Percentiles rank a stretch among this genome's conserved stretches.
These are phyloP conservation scores for Cutaneotrichosporon sp. DNA, from an alignment of 1,284 basidiomycete genomes.

Conservation along the genomic window DNA sequence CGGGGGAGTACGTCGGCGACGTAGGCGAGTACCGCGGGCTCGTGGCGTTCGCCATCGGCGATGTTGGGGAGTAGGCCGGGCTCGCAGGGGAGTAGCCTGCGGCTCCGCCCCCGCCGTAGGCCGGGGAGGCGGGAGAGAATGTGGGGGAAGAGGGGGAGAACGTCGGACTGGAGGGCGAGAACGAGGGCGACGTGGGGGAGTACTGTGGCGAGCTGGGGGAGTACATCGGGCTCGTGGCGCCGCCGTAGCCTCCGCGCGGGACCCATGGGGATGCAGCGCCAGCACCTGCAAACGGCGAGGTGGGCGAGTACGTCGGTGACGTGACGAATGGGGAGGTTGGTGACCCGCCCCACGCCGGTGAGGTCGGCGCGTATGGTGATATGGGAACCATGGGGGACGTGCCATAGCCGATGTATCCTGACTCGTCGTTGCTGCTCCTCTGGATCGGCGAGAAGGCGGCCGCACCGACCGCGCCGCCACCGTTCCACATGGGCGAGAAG, in stretches of 20 bases:
- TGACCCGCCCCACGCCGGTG: slow-evolving; percentile 55
- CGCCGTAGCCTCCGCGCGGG: slow-evolving; percentile 59
- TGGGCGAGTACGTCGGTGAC: slow-evolving; percentile 56
- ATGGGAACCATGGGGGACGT: slow-evolving; percentile 70
- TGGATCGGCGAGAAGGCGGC: slow-evolving; percentile 93
- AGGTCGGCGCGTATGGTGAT: slow-evolving; percentile 54
- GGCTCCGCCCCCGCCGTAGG: slow-evolving; percentile 52
- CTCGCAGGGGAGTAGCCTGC: slow-evolving; percentile 39
- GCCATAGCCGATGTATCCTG: slow-evolving; percentile 58
- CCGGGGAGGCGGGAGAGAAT: slow-evolving; percentile 63
- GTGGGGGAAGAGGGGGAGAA: slow-evolving; percentile 51
- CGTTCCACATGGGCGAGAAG: slow-evolving; percentile 59
- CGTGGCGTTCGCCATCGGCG: slow-evolving; percentile 21
- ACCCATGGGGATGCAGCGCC: slow-evolving; percentile 66
- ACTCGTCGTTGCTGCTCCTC: slow-evolving; percentile 72
- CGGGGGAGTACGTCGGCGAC: slow-evolving; percentile 30
- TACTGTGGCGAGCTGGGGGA: slow-evolving; percentile 80
- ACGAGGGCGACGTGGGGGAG: slow-evolving; percentile 82
- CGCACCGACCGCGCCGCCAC: slow-evolving; percentile 65
- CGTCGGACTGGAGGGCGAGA: slow-evolving; percentile 82
- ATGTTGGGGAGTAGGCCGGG: slow-evolving; percentile 30
- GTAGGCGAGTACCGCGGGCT: slow-evolving; percentile 24
- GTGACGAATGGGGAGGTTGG: slow-evolving; percentile 71
- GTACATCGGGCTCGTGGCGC: slow-evolving; percentile 59
- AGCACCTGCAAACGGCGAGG: slow-evolving; percentile 68